These are phyloP conservation scores for Zea mays DNA, from an alignment of 176 grass and related monocot genomes.

Conservation along the genomic window Zm-B73-REFERENCE-NAM-5.0 NC_050097.1:26939501-26940000, in stretches of 20 bases:
- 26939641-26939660: constrained; percentile 62
- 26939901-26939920: not conserved
- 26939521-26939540: constrained; percentile 83
- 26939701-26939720: constrained; percentile 19
- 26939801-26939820: constrained; percentile 52
- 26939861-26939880: not conserved
- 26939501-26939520: constrained; percentile 85
- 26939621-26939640: constrained; percentile 45
- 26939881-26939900: not conserved
- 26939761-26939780: constrained; percentile 73
- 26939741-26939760: constrained; percentile 73
- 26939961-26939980: not conserved
- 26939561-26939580: not conserved
- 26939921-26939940: not conserved
- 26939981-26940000: no score
- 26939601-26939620: not conserved
- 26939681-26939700: constrained; percentile 46
- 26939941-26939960: not conserved
- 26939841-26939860: not conserved
- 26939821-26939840: constrained; percentile 56
- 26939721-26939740: constrained; percentile 23
- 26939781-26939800: constrained; percentile 51
- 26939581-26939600: not conserved
- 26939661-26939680: constrained; percentile 46
- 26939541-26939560: constrained; percentile 24